Conservation (phyloP, 1,139 yeast species). For the Magnusiomyces fungicola region DNA sequence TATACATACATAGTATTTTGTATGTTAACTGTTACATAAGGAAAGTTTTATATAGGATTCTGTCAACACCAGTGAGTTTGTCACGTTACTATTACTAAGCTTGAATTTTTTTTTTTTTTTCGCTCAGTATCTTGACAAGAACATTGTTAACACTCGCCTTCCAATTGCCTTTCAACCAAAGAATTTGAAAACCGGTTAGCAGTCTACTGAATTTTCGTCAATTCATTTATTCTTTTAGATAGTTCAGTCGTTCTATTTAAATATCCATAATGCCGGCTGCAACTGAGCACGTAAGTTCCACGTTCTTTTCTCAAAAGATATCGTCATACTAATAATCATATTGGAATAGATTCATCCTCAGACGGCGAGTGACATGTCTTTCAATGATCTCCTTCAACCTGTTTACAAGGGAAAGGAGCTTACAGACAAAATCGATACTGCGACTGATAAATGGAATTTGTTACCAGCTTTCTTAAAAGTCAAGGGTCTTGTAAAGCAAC, state of each 20-base stretch:
- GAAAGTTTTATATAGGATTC: background rate
- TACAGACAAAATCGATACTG: slow-evolving; percentile 83
- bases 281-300: no score
- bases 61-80: background rate
- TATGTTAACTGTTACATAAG: background rate
- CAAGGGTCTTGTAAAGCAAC: slow-evolving; percentile 94
- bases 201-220: no score
- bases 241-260: no score
- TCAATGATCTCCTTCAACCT: slow-evolving; percentile 71
- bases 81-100: background rate
- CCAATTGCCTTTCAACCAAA: no score
- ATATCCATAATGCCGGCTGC: no score
- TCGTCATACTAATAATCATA: no score
- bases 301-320: no score
- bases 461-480: slow-evolving; percentile 93
- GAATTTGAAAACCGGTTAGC: no score
- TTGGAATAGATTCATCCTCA: slow-evolving; percentile 8
- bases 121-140: no score
- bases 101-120: background rate
- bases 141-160: no score
- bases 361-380: slow-evolving; percentile 25
- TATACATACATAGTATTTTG: no score
- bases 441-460: slow-evolving; percentile 89
- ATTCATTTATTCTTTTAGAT: no score
- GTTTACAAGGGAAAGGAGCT: slow-evolving; percentile 77